These are phyloP conservation scores for Tulasnella calospora DNA, from an alignment of 768 basidiomycete species.

Conservation along the genomic window DNA sequence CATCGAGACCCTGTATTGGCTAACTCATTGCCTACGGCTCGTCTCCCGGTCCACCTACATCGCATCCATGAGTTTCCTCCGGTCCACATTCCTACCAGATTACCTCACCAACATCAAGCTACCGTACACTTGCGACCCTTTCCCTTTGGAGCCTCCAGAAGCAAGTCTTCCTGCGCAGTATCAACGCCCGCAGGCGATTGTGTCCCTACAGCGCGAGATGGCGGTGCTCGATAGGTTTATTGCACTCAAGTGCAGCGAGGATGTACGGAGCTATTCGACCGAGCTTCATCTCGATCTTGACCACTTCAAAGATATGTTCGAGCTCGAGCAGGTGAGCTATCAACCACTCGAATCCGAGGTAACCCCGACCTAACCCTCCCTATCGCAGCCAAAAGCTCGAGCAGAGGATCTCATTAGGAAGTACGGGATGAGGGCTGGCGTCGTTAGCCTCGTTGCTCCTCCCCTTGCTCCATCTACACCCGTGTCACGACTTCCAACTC, in stretches of 20 bases:
- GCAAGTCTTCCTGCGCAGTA: slow-evolving; percentile 30
- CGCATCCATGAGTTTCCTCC: slow-evolving; percentile 79
- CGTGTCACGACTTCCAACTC: slow-evolving; percentile 9
- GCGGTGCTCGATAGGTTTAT: slow-evolving; percentile 72
- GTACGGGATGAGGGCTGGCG: slow-evolving; percentile 42
- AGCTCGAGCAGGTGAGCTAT: slow-evolving; percentile 41
- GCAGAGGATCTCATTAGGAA: slow-evolving; percentile 66
- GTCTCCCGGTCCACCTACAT: slow-evolving; percentile 48
- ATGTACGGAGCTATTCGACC: slow-evolving; percentile 64
- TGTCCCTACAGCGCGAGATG: slow-evolving; percentile 60
- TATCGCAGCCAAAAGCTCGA: slow-evolving; percentile 55
- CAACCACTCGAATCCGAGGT: neutral
- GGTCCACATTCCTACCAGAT: slow-evolving; percentile 64
- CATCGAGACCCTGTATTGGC: slow-evolving; percentile 67
- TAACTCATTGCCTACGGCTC: slow-evolving; percentile 55
- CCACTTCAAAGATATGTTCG: slow-evolving; percentile 69
- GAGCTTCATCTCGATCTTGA: slow-evolving; percentile 54
- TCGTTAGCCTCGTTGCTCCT: slow-evolving; percentile 32
- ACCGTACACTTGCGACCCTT: slow-evolving; percentile 75
- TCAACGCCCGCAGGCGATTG: slow-evolving; percentile 28
- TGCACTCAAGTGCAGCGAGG: slow-evolving; percentile 71
- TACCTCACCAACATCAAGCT: slow-evolving; percentile 58
- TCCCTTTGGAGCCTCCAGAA: slow-evolving; percentile 43
- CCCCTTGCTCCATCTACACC: slow-evolving; percentile 2
- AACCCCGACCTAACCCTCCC: neutral